Evolutionary conservation across 148 eudicot genomes (phyloP), one percentile per base, ranked within the genome.

Genomic region (Diospyros lotus): DNA sequence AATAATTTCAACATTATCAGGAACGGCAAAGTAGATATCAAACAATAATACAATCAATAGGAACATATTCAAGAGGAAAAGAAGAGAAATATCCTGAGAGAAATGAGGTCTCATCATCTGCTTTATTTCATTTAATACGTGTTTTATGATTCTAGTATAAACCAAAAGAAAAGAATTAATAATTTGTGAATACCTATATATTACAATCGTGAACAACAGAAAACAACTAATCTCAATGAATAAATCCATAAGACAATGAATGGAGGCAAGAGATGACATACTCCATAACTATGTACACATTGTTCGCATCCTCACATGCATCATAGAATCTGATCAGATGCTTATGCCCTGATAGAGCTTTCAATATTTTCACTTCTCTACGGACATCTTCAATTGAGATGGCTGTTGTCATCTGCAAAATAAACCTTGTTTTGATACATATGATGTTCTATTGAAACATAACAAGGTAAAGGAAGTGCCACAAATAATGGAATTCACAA

Each of bases 321-420:
- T 89, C 93, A 78, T 87, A 82, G 73, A 89, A 89, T 79, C 77
- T 82, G 74, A 89, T 86, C 68, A 89, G 83, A 87, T 89, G 86
- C 74, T 70, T 83, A 76, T 89, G 93, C 58, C 93, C 93, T 10
- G 93, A 89, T 58, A 89, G 75, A 61, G 90, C 84, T 85, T 79
- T 87, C 72, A 89, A 83, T 40, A 89, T 83, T 78, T 89, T 89
- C 62, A 89, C 93, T 82, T 89, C 93, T 75, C 93, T 80, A 51
- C 93, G 90, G 48, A 89, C 90, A 78, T 89, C 93, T 85, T 89
- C 93, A 66, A 89, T 87, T 59, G 93, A 87, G 78, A 89, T 89
- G 7, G 93, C 89, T 58, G 93, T 89, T 38, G 93, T 89, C 93
- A 89, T 89, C 93, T 89, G 88, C 68, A 56, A 76, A 78, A 75